Conservation (phyloP, 768 basidiomycete genomes). For the Holtermanniella nyarrowii region DNA sequence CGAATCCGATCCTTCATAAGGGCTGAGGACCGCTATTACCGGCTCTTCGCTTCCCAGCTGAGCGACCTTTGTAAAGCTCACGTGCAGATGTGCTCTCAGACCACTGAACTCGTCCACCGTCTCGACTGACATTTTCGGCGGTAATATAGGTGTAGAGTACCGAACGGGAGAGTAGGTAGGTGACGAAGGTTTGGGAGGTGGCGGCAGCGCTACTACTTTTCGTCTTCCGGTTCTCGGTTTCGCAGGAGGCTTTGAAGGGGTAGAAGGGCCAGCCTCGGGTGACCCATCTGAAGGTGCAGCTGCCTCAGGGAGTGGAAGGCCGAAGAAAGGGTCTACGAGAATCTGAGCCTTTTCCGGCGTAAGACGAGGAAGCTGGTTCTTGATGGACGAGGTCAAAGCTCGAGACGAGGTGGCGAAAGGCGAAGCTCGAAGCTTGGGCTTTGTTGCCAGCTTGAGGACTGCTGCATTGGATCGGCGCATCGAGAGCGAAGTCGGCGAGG, state of each 20-base stretch:
- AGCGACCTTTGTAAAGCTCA: background rate
- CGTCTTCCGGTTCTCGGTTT: background rate
- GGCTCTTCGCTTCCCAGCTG: conserved; percentile 47
- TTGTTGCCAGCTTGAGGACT: background rate
- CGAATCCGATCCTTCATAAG: conserved; percentile 77
- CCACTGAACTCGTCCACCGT: background rate
- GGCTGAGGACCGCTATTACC: conserved; percentile 74
- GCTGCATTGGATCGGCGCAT: background rate
- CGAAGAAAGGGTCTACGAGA: too few species aligned
- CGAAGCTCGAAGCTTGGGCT: background rate
- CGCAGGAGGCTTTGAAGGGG: background rate
- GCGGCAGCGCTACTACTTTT: background rate
- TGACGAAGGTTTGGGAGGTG: background rate
- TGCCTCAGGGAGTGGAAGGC: background rate
- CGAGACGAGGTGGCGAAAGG: background rate
- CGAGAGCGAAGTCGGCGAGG: too few species aligned
- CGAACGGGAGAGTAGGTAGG: background rate
- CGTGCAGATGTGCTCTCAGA: background rate
- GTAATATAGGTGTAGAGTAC: background rate
- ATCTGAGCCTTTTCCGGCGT: background rate
- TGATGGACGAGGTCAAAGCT: background rate
- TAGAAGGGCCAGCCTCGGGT: too few species aligned
- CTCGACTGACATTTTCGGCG: too few species aligned
- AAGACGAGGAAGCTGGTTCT: background rate
- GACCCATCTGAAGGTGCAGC: too few species aligned